Evolutionary conservation across 2,329 filamentous ascomycete species (phyloP), one percentile per base, ranked within the genome.

Genomic region (Leptosphaerulina australis): DNA sequence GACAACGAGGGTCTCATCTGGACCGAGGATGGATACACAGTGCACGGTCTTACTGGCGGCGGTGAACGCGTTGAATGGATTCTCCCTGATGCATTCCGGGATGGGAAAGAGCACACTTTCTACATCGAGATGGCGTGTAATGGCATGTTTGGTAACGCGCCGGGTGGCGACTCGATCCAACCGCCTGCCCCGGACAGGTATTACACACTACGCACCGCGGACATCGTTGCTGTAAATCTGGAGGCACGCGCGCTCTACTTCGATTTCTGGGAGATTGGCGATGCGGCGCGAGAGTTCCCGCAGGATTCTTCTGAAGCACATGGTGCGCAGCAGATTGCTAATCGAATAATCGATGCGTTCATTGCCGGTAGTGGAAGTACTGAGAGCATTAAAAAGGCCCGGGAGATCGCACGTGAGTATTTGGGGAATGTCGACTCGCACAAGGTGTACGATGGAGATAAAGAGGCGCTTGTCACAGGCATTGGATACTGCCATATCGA

Each of bases 71-170:
- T 87, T 12, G 91, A 97, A 74, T 99, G 93, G 92, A 85, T 96
- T 52, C 80, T 99, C 34, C 93, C 94, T 7, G 79, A 90, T 40
- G 79, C 79, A 12, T 96, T 89, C 76, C 83, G 89, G 55, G 90
- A 96, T 71, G 92, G 91, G 44, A 86, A 93, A 70, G 84, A 91
- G 65, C 92, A 97, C 71, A 85, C 82, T 14, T 89, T 99, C 64
- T 99, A 97, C 73, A 87, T 99, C 58, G 94, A 99, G 77, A 96
- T 97, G 90, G 94, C 94, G 15, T 97, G 94, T 76, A 99, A 99
- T 72, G 87, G 88, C 73, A 97, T 97, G 92, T 97, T 97, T 76
- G 94, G 94, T 62, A 96, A 96, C 71, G 88, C 91, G 0, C 82
- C 88, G 0, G 88, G 88, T 15, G 91, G 90, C 20, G 90, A 95